Base-by-base conservation (phyloP, 1,139 yeast species). In the Protomyces inundatus region DNA sequence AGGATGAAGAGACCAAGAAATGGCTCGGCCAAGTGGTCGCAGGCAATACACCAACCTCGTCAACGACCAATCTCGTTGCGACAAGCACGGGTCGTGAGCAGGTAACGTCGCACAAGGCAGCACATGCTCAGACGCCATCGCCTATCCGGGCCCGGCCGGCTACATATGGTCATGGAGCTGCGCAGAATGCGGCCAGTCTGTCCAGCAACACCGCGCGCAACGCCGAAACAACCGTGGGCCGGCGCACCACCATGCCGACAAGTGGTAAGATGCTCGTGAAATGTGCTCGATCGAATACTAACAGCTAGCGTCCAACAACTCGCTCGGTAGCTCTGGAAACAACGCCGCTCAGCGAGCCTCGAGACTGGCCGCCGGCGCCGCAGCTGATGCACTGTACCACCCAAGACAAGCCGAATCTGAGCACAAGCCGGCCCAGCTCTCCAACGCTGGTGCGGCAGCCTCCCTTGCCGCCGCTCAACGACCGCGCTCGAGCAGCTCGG, bases 1-100 rank as follows among this genome's bases (percentile, higher is more conserved):
- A 42, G 30, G 62, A 52, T 35, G 33, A 40, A 34, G 62, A 58
- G 55, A 58, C 62, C 10, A 51, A 55, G 34, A 51, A 52, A 42
- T 58, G 62, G 62, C 45, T 58, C 51, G 62, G 62, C 12, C 55
- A 58, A 16, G 62, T 58, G n/a, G 42, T 58, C 34, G 62, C 62
- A 16, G 62, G 62, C 35, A 35, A 39, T 3, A 51, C 42, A 23
- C 50, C 46, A 16, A 10, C 60, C 35, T 40, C 56, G 52, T 16
- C 55, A 7, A 50, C 55, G 4, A 36, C 61, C 10, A 40, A 33
- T 23, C 23, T 12, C 5, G 34, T 42, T n/a, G 10, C 56, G n/a
- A 16, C 62, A 9, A 36, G n/a, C n/a, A 12, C 45, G 52, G 34
- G 50, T 12, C 56, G 30, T 34, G 35, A 58, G 35, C 55, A 58